phyloP scores from a whole-genome alignment of 2,329 filamentous ascomycete species.

The Gyromitra esculenta region DNA sequence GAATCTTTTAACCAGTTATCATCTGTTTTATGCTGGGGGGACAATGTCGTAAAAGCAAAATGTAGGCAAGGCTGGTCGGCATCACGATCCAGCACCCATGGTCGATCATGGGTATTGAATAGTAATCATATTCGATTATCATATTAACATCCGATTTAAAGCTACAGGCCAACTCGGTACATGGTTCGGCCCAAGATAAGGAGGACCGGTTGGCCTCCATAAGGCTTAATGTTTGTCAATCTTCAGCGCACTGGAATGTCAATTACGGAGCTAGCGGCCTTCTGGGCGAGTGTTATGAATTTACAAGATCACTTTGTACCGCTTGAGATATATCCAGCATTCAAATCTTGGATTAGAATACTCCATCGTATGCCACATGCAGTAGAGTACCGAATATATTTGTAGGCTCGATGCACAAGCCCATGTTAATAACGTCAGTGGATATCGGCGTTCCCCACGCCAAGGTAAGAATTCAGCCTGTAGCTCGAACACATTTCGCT shows the following conservation, averaged over 20 bases:
- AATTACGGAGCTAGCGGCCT: background rate
- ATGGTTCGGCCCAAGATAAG: background rate
- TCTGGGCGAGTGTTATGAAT: background rate
- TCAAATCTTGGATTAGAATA: background rate
- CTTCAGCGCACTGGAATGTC: background rate
- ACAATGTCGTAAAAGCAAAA: background rate
- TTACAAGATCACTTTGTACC: background rate
- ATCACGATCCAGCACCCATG: constrained; percentile 9
- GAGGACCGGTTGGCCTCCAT: background rate
- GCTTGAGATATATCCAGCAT: background rate
- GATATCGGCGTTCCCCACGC: background rate
- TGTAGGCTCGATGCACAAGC: background rate
- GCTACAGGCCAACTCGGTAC: background rate
- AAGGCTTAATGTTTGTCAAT: background rate
- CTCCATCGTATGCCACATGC: background rate
- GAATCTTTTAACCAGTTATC: background rate
- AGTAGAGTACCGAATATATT: no score
- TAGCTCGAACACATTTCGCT: background rate
- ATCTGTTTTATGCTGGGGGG: background rate
- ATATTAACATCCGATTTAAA: background rate
- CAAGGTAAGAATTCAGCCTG: background rate
- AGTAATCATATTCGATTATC: background rate
- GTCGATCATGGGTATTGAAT: background rate
- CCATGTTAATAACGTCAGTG: background rate
- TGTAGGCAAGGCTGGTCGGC: background rate